phyloP scores from a whole-genome alignment of 306 rosid species.

The Ormosia emarginata region DNA sequence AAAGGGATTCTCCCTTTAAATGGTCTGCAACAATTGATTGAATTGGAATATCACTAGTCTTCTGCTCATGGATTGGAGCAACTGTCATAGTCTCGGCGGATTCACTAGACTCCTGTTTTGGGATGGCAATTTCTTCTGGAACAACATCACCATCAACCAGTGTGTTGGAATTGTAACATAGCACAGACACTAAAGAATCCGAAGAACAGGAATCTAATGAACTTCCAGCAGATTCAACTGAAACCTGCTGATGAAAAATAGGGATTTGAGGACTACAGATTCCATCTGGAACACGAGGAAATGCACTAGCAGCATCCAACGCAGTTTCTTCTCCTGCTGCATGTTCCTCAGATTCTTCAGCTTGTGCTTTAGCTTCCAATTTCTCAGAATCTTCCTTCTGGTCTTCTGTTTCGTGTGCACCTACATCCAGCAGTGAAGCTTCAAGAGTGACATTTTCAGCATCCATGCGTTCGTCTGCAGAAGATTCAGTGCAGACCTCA shows the following conservation, averaged over 20 bases:
- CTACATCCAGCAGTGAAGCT: neutral
- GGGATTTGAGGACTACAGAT: neutral
- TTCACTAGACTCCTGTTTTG: neutral
- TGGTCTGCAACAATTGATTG: conserved; percentile 19
- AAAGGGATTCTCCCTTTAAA: conserved; percentile 39
- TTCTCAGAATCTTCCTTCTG: too few species aligned
- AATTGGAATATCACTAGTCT: neutral
- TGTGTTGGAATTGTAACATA: neutral
- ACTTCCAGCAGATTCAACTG: neutral
- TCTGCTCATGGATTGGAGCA: neutral
- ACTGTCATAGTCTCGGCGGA: neutral
- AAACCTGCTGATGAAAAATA: neutral
- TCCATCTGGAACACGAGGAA: neutral
- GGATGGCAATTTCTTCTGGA: neutral
- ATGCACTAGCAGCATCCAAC: neutral
- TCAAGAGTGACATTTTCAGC: neutral
- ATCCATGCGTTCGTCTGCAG: neutral
- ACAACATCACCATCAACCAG: neutral
- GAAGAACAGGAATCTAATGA: neutral
- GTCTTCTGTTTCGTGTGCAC: neutral
- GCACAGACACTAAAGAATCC: neutral
- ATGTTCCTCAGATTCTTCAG: neutral
- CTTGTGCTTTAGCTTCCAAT: neutral
- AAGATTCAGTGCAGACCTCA: neutral
- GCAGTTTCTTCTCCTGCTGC: neutral